Evolutionary conservation across 192 early-diverging fungal genomes (phyloP).

Genomic region (Rhizophagus clarus): DNA sequence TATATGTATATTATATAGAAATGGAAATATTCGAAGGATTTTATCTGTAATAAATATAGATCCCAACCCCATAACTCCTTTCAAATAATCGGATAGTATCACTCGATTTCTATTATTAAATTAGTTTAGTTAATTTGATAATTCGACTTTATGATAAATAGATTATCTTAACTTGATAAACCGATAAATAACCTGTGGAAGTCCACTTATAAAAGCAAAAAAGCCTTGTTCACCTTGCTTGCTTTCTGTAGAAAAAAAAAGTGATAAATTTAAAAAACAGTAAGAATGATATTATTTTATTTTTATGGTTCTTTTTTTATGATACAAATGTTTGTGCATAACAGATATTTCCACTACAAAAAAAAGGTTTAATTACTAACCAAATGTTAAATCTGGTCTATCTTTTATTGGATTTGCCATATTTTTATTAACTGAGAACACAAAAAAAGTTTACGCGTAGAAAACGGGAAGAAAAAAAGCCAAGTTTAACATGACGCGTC

Average conservation of each 20-base stretch:
- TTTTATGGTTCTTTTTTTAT: slow-evolving; percentile 5
- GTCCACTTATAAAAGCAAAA: slow-evolving; percentile 56
- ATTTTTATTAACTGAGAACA: background rate
- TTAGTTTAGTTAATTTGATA: background rate
- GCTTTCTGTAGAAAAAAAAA: slow-evolving; percentile 35
- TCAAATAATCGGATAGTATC: slow-evolving; percentile 74
- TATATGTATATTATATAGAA: background rate
- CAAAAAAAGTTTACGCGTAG: too few species aligned
- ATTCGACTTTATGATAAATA: background rate
- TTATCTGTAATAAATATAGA: background rate
- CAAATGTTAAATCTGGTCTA: slow-evolving; percentile 54
- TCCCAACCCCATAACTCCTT: slow-evolving; percentile 59
- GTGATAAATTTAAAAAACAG: background rate
- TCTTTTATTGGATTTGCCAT: slow-evolving; percentile 43
- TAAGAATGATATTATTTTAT: background rate
- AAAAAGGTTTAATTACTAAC: slow-evolving; percentile 29
- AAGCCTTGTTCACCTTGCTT: slow-evolving; percentile 44
- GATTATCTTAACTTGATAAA: background rate
- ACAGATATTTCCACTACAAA: background rate
- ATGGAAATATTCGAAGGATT: background rate
- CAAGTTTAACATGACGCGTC: too few species aligned
- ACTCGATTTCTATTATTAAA: slow-evolving; percentile 46
- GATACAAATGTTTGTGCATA: background rate
- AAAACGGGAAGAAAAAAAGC: too few species aligned
- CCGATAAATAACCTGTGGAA: slow-evolving; percentile 47